phyloP scores from a whole-genome alignment of 2,329 filamentous ascomycete genomes.

The Pyrenophora seminiperda region DNA sequence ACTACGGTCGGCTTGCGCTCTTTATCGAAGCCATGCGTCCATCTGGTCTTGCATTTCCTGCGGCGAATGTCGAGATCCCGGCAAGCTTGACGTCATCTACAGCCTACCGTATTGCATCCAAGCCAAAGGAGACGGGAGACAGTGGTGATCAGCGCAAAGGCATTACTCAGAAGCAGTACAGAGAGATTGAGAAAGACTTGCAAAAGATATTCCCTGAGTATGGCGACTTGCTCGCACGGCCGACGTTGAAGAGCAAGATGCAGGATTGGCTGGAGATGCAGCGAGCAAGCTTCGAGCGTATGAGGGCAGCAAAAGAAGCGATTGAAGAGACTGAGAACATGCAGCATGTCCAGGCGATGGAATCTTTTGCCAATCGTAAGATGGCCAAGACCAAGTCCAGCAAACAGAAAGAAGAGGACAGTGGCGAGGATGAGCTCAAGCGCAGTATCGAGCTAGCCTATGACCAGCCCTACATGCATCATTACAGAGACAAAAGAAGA shows the following conservation, averaged over 20 bases:
- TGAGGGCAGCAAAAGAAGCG: slow-evolving; percentile 16
- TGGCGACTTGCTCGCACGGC: slow-evolving; percentile 39
- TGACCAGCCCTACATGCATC: too few relatives aligned
- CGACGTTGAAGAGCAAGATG: slow-evolving; percentile 35
- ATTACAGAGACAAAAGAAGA: too few relatives aligned
- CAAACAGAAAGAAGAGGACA: slow-evolving; percentile 14
- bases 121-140: slow-evolving; percentile 7
- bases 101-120: slow-evolving; percentile 29
- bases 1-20: slow-evolving; percentile 41
- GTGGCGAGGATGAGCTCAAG: too few relatives aligned
- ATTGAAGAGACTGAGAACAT: slow-evolving; percentile 12
- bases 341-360: too few relatives aligned
- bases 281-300: slow-evolving; percentile 23
- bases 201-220: slow-evolving; percentile 38
- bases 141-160: background rate
- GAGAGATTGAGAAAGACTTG: slow-evolving; percentile 36
- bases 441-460: too few relatives aligned
- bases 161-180: slow-evolving; percentile 29
- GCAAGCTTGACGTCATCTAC: slow-evolving; percentile 23
- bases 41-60: slow-evolving; percentile 40
- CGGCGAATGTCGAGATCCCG: slow-evolving; percentile 28
- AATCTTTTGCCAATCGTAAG: background rate
- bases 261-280: slow-evolving; percentile 37
- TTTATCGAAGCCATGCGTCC: slow-evolving; percentile 38
- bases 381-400: too few relatives aligned